These are phyloP conservation scores for Neurospora intermedia DNA, from an alignment of 495 filamentous ascomycete species.

Conservation along the genomic window DNA sequence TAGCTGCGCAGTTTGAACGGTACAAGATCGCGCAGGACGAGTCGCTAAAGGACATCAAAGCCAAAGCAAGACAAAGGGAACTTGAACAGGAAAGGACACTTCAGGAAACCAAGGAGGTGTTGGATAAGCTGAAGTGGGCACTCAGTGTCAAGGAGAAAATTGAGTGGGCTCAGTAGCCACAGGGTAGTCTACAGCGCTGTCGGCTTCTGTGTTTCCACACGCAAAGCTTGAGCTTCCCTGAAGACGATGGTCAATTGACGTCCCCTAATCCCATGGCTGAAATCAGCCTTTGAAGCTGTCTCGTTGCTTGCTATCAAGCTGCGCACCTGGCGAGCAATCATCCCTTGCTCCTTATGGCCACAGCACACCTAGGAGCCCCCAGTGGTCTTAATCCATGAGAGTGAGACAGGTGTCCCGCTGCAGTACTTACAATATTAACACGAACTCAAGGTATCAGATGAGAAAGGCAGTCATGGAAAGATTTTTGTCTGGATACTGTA, in stretches of 20 bases:
- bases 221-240: not conserved
- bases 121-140: constrained; percentile 59
- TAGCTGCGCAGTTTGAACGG: constrained; percentile 43
- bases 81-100: constrained; percentile 43
- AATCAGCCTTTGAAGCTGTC: not conserved
- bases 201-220: not conserved
- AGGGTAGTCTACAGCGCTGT: not conserved
- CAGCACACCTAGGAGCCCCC: not conserved
- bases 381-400: not conserved
- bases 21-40: constrained; percentile 57
- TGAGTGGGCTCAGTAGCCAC: constrained; percentile 34
- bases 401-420: not conserved
- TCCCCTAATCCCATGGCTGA: not conserved
- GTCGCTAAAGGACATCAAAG: constrained; percentile 45
- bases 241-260: not conserved
- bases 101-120: constrained; percentile 48
- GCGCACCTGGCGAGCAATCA: not conserved
- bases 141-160: constrained; percentile 52
- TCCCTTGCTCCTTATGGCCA: not conserved
- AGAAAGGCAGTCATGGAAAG: not conserved
- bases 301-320: not conserved
- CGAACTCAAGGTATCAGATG: not conserved
- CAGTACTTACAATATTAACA: not conserved
- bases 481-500: not conserved
- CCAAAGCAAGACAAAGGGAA: constrained; percentile 42